Evolutionary conservation across 2,329 filamentous ascomycete species (phyloP).

Genomic region (Colletotrichum graminicola): DNA sequence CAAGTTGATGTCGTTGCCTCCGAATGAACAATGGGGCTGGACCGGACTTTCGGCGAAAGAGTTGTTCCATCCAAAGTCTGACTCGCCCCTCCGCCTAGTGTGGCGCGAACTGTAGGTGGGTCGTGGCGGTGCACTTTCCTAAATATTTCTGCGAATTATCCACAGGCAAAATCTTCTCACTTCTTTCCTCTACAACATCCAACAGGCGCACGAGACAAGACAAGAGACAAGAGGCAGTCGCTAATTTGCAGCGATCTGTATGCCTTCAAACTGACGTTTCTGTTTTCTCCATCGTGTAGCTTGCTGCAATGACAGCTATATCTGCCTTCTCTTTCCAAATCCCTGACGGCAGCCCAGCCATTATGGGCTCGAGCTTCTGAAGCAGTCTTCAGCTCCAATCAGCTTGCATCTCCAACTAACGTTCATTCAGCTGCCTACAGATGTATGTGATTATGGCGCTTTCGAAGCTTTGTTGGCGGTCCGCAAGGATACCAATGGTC

Average conservation of each 20-base stretch:
- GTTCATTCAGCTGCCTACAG: too few relatives aligned
- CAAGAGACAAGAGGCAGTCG: background rate
- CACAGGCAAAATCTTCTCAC: background rate
- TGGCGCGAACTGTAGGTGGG: slow-evolving; percentile 24
- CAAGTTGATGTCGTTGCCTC: slow-evolving; percentile 44
- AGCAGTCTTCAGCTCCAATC: background rate
- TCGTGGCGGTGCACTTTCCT: slow-evolving; percentile 28
- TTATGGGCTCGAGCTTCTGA: background rate
- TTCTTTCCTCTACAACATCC: slow-evolving; percentile 13
- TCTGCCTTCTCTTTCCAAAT: background rate
- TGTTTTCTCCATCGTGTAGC: background rate
- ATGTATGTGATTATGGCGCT: slow-evolving; percentile 69
- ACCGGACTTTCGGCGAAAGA: background rate
- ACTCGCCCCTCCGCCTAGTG: background rate
- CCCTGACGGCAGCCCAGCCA: background rate
- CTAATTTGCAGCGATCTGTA: background rate
- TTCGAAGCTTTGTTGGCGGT: slow-evolving; percentile 80
- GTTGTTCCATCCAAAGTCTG: slow-evolving; percentile 8
- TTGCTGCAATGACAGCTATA: background rate
- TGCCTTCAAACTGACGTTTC: background rate
- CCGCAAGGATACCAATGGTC: slow-evolving; percentile 59
- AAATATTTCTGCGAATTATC: slow-evolving; percentile 35
- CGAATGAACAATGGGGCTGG: slow-evolving; percentile 26
- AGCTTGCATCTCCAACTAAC: background rate
- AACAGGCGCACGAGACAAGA: background rate